phyloP scores from a whole-genome alignment of 1,284 basidiomycete species.

The Stygiomarasmius scandens region DNA sequence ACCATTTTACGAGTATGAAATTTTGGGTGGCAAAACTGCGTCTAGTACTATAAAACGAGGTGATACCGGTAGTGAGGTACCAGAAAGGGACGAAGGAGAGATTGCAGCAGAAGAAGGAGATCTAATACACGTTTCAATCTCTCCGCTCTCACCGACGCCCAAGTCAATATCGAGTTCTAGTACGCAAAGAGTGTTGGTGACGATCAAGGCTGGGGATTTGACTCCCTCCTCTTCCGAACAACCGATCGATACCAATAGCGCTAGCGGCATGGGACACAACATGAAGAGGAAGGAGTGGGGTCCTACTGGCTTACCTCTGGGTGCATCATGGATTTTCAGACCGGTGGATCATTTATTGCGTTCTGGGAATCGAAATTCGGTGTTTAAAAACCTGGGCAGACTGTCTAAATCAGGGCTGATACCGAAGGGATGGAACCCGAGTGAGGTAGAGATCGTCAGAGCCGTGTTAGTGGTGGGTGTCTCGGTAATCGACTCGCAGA shows the following conservation, averaged over 20 bases:
- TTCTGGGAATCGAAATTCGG: constrained; percentile 75
- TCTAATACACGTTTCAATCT: constrained; percentile 41
- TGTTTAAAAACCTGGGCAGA: constrained; percentile 43
- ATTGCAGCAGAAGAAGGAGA: background rate
- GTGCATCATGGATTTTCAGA: constrained; percentile 71
- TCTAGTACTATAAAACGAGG: too few relatives aligned
- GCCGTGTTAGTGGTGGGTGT: constrained; percentile 57
- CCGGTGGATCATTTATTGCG: constrained; percentile 84
- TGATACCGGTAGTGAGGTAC: too few relatives aligned
- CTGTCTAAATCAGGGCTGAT: constrained; percentile 38
- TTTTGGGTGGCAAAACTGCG: too few relatives aligned
- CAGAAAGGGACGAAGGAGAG: constrained; percentile 15
- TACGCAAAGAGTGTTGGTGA: constrained; percentile 54
- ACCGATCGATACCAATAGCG: too few relatives aligned
- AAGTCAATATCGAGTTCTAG: constrained; percentile 55
- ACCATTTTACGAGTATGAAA: constrained; percentile 55
- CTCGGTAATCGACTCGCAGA: too few relatives aligned
- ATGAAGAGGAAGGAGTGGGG: constrained; percentile 6
- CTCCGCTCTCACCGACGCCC: constrained; percentile 49
- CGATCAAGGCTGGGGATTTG: background rate
- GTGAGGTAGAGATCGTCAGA: constrained; percentile 79
- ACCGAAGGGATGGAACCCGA: constrained; percentile 77
- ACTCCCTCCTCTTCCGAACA: too few relatives aligned
- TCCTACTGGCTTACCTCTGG: constrained; percentile 61
- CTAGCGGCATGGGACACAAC: too few relatives aligned